Evolutionary conservation across 2,329 filamentous ascomycete species (phyloP), one percentile per base, ranked within the genome.

Genomic region (Alternaria sp.): DNA sequence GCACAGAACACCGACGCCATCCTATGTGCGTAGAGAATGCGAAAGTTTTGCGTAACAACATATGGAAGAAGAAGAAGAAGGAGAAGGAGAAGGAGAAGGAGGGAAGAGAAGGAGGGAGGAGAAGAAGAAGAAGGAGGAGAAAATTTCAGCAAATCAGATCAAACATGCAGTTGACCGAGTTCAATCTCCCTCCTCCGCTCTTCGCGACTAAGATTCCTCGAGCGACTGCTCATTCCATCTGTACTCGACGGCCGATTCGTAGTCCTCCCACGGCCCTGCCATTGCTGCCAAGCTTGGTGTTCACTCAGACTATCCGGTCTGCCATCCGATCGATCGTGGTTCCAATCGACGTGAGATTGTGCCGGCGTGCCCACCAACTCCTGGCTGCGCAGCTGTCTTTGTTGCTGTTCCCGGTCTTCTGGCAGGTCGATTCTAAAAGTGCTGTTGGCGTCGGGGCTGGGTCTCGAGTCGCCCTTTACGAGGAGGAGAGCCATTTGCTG

Each of bases 401-500:
- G 65, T 21, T 64, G 58, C 56, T 72, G 68, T 45, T 75, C 72
- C 8, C 57, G 54, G 40, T 77, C 75, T 45, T 72, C 72, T 5
- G 77, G 77, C 21, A 78, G 64, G 42, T 77, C 71, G 46, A 83
- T 81, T 23, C 70, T 72, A 67, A 80, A 82, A 0, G 80, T 82
- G 57, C 74, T 75, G 58, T 71, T 62, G 48, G 77, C 69, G 63
- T 77, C 65, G 34, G 75, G 60, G 55, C 72, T 69, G 21, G 72
- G 60, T 60, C 73, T 70, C 3, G 69, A 54, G 45, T 80, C 76
- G 26, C 65, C 63, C 54, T 73, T 73, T 54, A 75, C 67, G 14
- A 83, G 77, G 0, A 84, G 74, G 61, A 79, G 75, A n/a, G 81
- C 76, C 78, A 83, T 82, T 60, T 84, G 82, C 63, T 82, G 80